Evolutionary conservation across 2,329 filamentous ascomycete genomes (phyloP).

Genomic region (Gyromitra esculenta): DNA sequence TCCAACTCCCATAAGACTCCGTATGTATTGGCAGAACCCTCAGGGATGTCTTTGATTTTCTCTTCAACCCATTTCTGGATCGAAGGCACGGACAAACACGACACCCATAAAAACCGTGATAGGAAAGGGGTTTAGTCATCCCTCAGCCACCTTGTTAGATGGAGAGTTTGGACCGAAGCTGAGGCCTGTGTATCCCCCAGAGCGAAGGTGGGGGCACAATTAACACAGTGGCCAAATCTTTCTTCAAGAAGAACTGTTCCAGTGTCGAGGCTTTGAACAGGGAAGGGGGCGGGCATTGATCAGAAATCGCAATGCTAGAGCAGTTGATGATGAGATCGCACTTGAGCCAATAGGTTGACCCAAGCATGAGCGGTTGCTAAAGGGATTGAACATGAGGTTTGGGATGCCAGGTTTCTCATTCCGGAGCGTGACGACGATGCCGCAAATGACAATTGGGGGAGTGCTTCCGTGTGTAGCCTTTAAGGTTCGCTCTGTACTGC

Average conservation of each 20-base stretch:
- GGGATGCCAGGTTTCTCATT: constrained; percentile 43
- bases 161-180: constrained; percentile 33
- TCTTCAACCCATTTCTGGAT: constrained; percentile 44
- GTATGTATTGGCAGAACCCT: constrained; percentile 55
- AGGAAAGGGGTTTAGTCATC: constrained; percentile 20
- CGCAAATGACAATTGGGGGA: constrained; percentile 47
- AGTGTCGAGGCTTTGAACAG: constrained; percentile 42
- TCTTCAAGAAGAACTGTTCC: constrained; percentile 41
- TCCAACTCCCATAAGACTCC: constrained; percentile 46
- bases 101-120: constrained; percentile 55
- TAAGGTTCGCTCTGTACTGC: constrained; percentile 54
- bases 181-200: constrained; percentile 42
- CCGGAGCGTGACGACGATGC: constrained; percentile 55
- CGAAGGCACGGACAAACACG: constrained; percentile 54
- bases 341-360: constrained; percentile 4
- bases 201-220: constrained; percentile 41
- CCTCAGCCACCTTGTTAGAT: constrained; percentile 33
- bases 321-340: constrained; percentile 29
- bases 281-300: constrained; percentile 54
- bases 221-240: constrained; percentile 52
- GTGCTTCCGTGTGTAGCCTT: constrained; percentile 55
- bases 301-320: constrained; percentile 48
- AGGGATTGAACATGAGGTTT: constrained; percentile 49
- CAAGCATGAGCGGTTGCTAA: constrained; percentile 43
- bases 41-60: constrained; percentile 54